Evolutionary conservation across 192 early-diverging fungal genomes (phyloP).

Genomic region (Radiomyces spectabilis): DNA sequence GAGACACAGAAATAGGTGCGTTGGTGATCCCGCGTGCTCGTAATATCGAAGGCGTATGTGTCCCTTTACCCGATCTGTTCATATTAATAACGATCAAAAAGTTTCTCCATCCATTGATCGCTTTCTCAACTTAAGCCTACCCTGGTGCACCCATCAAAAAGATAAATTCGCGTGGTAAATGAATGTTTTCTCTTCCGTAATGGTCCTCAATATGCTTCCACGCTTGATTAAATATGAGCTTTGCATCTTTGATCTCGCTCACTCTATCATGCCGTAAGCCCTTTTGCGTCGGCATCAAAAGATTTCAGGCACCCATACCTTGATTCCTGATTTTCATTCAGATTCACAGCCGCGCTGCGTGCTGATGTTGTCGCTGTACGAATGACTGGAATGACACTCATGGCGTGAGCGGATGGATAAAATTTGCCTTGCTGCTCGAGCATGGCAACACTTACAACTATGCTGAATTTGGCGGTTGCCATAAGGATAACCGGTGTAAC

Average conservation of each 20-base stretch:
- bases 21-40: constrained; percentile 50
- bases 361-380: too few species aligned
- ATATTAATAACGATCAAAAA: neutral
- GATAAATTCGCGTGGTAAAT: constrained; percentile 47
- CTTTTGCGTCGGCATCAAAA: too few species aligned
- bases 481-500: too few species aligned
- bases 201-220: constrained; percentile 50
- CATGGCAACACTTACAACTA: too few species aligned
- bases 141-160: constrained; percentile 54
- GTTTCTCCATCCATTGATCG: neutral
- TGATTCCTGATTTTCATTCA: too few species aligned
- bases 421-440: too few species aligned
- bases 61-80: constrained; percentile 46
- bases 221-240: constrained; percentile 52
- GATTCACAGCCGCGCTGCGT: too few species aligned
- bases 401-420: too few species aligned
- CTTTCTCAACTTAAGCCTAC: constrained; percentile 1
- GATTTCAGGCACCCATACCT: too few species aligned
- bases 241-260: constrained; percentile 49
- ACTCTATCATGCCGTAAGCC: too few species aligned
- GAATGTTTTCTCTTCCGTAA: constrained; percentile 42
- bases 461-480: too few species aligned
- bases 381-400: too few species aligned
- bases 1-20: constrained; percentile 47
- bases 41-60: constrained; percentile 47